These are phyloP conservation scores for Thamnidium elegans DNA, from an alignment of 192 early-diverging fungal species.

Conservation along the genomic window DNA sequence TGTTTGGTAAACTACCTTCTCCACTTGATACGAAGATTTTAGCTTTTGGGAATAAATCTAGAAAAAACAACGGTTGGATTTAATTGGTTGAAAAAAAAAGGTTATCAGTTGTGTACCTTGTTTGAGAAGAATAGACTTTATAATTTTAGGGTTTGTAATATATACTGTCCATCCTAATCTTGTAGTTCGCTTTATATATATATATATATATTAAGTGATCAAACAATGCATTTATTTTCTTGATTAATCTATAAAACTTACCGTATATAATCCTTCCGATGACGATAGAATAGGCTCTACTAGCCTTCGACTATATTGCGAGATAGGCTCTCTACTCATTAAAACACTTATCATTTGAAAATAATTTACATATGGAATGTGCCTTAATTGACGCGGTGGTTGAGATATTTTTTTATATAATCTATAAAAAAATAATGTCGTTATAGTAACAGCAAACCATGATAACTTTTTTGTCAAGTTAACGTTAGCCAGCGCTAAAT, in stretches of 20 bases:
- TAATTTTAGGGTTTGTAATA: not conserved
- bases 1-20: not conserved
- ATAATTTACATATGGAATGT: not conserved
- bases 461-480: not conserved
- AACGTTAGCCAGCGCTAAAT: not conserved
- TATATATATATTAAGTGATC: not conserved
- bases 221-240: no score
- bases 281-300: not conserved
- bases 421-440: not conserved
- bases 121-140: not conserved
- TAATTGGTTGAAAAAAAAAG: not conserved
- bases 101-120: not conserved
- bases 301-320: not conserved
- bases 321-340: not conserved
- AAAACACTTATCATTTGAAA: no score
- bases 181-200: not conserved
- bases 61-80: not conserved
- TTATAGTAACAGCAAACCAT: not conserved
- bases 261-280: not conserved
- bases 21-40: not conserved
- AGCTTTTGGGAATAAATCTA: not conserved
- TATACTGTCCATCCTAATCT: not conserved
- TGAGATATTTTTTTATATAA: not conserved
- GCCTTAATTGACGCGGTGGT: not conserved
- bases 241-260: no score